A percentile compares a stretch with the other conserved stretches of the same genome.
Conservation (phyloP, 169 alveolate genomes). For the Cryptosporidium sp. region DNA sequence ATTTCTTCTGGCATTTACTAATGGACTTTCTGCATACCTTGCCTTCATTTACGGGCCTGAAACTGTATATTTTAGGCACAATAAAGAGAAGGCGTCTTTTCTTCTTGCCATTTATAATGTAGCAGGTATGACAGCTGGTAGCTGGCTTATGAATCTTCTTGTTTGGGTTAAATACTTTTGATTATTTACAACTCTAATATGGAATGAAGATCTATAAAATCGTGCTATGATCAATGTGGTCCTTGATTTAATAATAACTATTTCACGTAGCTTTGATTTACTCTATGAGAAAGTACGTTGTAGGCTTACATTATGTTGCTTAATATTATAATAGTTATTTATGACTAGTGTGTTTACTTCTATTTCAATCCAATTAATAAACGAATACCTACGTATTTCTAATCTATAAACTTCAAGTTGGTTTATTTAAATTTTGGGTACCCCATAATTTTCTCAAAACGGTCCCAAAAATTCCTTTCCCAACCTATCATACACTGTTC, state of each 20-base stretch:
- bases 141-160: slow-evolving; percentile 72
- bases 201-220: not conserved
- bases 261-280: not conserved
- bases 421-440: slow-evolving; percentile 48
- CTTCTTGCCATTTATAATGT: slow-evolving; percentile 63
- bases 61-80: slow-evolving; percentile 53
- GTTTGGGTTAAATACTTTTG: slow-evolving; percentile 60
- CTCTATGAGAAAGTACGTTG: not conserved
- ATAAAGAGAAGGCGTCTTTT: slow-evolving; percentile 69
- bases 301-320: not conserved
- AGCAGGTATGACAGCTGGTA: slow-evolving; percentile 75
- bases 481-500: slow-evolving; percentile 55
- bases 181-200: not conserved
- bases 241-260: not conserved
- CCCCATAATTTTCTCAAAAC: slow-evolving; percentile 69
- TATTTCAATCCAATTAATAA: too few relatives aligned
- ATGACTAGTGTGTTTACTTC: not conserved
- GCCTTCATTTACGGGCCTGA: slow-evolving; percentile 75
- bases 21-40: slow-evolving; percentile 60
- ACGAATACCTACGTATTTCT: too few relatives aligned
- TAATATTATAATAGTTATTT: not conserved
- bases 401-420: too few relatives aligned
- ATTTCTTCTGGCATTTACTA: slow-evolving; percentile 59
- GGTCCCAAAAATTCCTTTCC: slow-evolving; percentile 74
- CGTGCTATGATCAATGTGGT: not conserved